Evolutionary conservation across 208 protist species (phyloP), one percentile per base, ranked within the genome.

Genomic region (Paratrypanosoma confusum): DNA sequence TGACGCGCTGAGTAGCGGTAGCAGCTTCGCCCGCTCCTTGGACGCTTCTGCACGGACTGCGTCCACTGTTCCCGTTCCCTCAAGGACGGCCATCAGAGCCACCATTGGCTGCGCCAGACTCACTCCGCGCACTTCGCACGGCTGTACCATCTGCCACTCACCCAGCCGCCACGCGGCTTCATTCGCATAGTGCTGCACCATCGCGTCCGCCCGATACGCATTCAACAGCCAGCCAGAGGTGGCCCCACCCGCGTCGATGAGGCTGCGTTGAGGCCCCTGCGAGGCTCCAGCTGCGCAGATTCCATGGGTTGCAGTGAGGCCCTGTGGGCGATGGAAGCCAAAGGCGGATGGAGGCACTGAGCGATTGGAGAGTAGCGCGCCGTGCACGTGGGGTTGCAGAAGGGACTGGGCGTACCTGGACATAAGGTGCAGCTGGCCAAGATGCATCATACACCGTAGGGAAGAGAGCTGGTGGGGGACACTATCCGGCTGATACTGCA

Each of bases 401-500:
- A 73, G 36, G n/a, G 51, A 47, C 14, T 58, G 36, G 31, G 49
- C 78, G 47, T 87, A 87, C 22, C 69, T 61, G 4, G 77, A 84
- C 51, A 82, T 88, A 55, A 89, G 70, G 48, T 93, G 80, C 26
- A 93, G 58, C 47, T 93, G 79, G 1, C 83, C 79, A 5, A 89
- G 60, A 47, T 87, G 72, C 20, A 74, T 66, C 74, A 93, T 77
- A 53, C 83, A 93, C 10, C 70, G 79, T 36, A 93, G 58, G 5
- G 64, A 46, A 16, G 74, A 83, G 42, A 88, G 63, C 59, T 89
- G 80, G 37, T 89, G 80, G 7, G 60, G 60, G 3, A 68, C 53
- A 47, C 77, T 87, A 23, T 62, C 13, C 2, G 74, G 74, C 7
- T 50, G 16, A 33, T 83, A 72, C 52, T 93, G 80, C 22, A 93